A percentile compares a stretch with the other conserved stretches of the same genome.
These are phyloP conservation scores for Wickerhamomyces mucosus DNA, from an alignment of 805 yeast genomes.

Conservation along the genomic window DNA sequence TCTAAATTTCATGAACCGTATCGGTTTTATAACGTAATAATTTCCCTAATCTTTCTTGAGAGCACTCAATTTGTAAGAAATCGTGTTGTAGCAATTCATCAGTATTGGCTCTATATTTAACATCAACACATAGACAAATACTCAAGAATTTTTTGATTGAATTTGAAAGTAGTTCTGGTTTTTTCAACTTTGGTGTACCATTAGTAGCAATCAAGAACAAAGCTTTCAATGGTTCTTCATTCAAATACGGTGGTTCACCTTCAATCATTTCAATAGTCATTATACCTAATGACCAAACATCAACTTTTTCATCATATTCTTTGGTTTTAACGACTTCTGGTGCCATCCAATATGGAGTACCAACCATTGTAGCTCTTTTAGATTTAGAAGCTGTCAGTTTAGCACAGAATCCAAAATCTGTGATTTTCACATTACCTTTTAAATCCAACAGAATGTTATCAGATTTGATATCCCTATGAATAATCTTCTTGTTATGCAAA, in stretches of 20 bases:
- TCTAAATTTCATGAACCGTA: too few species aligned
- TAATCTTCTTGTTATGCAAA: constrained; percentile 84
- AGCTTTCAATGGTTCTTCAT: constrained; percentile 92
- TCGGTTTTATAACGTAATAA: constrained; percentile 39
- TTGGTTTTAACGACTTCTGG: constrained; percentile 95
- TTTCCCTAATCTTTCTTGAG: constrained; percentile 46
- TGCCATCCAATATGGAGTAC: constrained; percentile 99
- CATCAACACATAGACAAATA: constrained; percentile 91
- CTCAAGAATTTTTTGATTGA: constrained; percentile 61
- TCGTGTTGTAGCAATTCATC: constrained; percentile 77
- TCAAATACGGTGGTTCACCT: constrained; percentile 96
- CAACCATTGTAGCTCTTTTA: constrained; percentile 96
- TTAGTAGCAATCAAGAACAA: constrained; percentile 90
- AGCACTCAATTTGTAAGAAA: constrained; percentile 57
- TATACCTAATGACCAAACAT: constrained; percentile 95
- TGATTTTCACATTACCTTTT: constrained; percentile 83
- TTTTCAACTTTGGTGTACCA: constrained; percentile 90
- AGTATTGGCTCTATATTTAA: constrained; percentile 84
- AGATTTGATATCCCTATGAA: constrained; percentile 93
- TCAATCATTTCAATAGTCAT: constrained; percentile 99
- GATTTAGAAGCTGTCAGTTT: constrained; percentile 73
- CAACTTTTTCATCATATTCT: constrained; percentile 95
- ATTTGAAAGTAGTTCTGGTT: constrained; percentile 69
- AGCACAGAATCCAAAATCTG: constrained; percentile 97
- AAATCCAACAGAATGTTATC: constrained; percentile 82